phyloP scores from a whole-genome alignment of 2,329 filamentous ascomycete genomes.

The Calonectria pteridis region DNA sequence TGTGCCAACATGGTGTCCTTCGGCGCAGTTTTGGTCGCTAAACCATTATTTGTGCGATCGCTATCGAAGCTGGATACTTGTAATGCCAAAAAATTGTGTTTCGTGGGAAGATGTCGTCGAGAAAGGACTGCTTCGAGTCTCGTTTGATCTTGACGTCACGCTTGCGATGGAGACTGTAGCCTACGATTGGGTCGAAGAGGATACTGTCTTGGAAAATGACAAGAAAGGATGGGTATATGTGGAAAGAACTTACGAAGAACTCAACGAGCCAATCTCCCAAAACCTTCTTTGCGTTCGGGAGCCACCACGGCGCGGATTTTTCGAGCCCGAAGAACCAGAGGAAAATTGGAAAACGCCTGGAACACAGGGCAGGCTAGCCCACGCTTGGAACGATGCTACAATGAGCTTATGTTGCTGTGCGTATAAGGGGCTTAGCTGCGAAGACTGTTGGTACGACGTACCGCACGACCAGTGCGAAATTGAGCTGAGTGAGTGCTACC shows the following conservation, averaged over 20 bases:
- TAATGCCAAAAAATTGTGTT: constrained; percentile 15
- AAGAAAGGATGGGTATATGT: constrained; percentile 21
- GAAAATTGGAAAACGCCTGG: constrained; percentile 8
- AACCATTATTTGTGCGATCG: neutral
- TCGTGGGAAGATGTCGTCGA: constrained; percentile 31
- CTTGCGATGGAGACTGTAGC: neutral
- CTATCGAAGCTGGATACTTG: constrained; percentile 33
- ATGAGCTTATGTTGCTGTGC: constrained; percentile 15
- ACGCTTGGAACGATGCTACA: constrained; percentile 6
- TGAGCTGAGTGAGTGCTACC: constrained; percentile 29
- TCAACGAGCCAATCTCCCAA: neutral
- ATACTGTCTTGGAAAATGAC: constrained; percentile 3
- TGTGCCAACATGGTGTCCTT: constrained; percentile 31
- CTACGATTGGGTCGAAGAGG: neutral
- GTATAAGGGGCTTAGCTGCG: constrained; percentile 13
- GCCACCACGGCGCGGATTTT: neutral
- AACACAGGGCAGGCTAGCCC: neutral
- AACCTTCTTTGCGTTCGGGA: constrained; percentile 20
- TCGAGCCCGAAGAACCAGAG: neutral
- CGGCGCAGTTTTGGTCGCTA: neutral
- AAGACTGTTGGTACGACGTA: constrained; percentile 5
- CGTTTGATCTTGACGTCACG: constrained; percentile 28
- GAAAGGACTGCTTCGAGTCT: constrained; percentile 24
- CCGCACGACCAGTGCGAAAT: constrained; percentile 21
- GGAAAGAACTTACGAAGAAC: constrained; percentile 4